Percentiles rank a stretch among this genome's conserved stretches.
These are phyloP conservation scores for Phlyctochytrium planicorne DNA, from an alignment of 192 early-diverging fungal species.

Conservation along the genomic window DNA sequence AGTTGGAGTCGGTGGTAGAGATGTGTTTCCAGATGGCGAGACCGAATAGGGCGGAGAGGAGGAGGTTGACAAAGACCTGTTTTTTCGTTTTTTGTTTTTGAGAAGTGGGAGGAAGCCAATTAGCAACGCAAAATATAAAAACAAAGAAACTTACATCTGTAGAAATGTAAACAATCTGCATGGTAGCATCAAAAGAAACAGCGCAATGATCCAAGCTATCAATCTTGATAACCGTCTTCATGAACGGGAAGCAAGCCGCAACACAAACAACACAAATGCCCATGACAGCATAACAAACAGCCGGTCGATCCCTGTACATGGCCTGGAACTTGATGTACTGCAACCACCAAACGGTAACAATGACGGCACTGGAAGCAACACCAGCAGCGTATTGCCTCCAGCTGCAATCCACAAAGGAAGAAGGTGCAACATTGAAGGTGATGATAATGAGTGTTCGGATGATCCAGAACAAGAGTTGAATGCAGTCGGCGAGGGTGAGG, in stretches of 20 bases:
- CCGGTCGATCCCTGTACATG: slow-evolving; percentile 21
- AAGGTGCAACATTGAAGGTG: slow-evolving; percentile 21
- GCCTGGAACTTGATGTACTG: slow-evolving; percentile 28
- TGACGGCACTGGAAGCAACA: slow-evolving; percentile 7
- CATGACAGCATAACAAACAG: slow-evolving; percentile 6
- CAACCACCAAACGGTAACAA: slow-evolving; percentile 24
- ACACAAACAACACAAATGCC: slow-evolving; percentile 15
- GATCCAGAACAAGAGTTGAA: slow-evolving; percentile 20
- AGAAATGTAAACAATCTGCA: slow-evolving; percentile 17
- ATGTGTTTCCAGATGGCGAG: slow-evolving; percentile 18
- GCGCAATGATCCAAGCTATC: slow-evolving; percentile 22
- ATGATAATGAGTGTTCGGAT: slow-evolving; percentile 19
- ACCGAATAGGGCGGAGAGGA: slow-evolving; percentile 19
- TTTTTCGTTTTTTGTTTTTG: no score
- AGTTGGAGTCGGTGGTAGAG: slow-evolving; percentile 15
- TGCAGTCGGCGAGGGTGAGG: slow-evolving; percentile 19
- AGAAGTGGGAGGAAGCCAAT: no score
- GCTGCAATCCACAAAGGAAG: slow-evolving; percentile 12
- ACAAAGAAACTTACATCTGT: no score
- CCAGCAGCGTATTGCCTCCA: slow-evolving; percentile 24
- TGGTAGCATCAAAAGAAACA: slow-evolving; percentile 2
- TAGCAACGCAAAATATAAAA: no score
- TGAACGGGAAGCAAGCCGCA: slow-evolving; percentile 21
- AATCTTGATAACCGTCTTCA: not conserved
- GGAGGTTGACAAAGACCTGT: slow-evolving; percentile 27